Conservation (phyloP, 768 basidiomycete genomes). For the Leccinum pellstonianum region DNA sequence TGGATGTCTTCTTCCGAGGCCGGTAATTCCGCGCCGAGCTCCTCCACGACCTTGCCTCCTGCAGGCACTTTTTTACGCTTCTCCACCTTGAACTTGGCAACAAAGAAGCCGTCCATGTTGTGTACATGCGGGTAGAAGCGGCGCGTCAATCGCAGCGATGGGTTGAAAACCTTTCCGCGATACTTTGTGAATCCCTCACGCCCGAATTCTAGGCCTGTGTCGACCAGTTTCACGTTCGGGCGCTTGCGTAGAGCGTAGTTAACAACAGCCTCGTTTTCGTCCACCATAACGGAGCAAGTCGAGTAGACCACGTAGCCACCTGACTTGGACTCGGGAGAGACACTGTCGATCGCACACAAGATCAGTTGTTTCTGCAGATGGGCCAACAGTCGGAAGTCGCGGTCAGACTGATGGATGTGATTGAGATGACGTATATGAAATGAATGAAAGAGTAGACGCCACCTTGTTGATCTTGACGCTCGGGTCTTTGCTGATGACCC, state of each 20-base stretch:
- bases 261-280: constrained; percentile 98
- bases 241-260: constrained; percentile 96
- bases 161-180: constrained; percentile 86
- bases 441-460: constrained; percentile 8
- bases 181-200: constrained; percentile 87
- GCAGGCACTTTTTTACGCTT: constrained; percentile 56
- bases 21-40: constrained; percentile 28
- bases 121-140: constrained; percentile 97
- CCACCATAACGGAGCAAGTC: constrained; percentile 96
- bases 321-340: constrained; percentile 83
- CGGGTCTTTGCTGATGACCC: constrained; percentile 96
- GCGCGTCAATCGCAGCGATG: constrained; percentile 76
- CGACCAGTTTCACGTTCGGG: constrained; percentile 88
- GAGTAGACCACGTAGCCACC: constrained; percentile 97
- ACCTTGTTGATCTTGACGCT: constrained; percentile 99
- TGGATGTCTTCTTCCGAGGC: constrained; percentile 35
- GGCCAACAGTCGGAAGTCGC: constrained; percentile 93
- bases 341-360: constrained; percentile 96
- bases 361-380: constrained; percentile 98
- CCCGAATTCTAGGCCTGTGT: constrained; percentile 91
- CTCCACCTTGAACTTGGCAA: constrained; percentile 97
- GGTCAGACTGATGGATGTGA: constrained; percentile 62
- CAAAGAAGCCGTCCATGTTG: constrained; percentile 99
- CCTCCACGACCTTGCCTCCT: constrained; percentile 27
- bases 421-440: constrained; percentile 7